Evolutionary conservation across 495 filamentous ascomycete genomes (phyloP).

Genomic region (Parathielavia appendiculata): DNA sequence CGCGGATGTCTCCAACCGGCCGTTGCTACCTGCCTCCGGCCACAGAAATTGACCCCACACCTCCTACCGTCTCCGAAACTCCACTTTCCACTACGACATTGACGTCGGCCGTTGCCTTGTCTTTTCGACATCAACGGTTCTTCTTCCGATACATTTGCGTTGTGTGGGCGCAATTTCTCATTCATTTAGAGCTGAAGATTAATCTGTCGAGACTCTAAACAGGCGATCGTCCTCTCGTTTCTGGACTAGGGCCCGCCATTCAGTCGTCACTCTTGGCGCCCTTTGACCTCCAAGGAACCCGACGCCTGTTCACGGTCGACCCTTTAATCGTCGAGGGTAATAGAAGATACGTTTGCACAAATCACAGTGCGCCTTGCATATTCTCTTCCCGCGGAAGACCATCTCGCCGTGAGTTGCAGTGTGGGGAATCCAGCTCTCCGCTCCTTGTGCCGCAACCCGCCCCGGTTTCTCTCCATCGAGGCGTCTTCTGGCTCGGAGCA

Average conservation of each 20-base stretch:
- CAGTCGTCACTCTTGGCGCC: conserved; percentile 24
- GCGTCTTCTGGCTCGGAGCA: background rate
- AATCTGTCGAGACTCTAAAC: conserved; percentile 30
- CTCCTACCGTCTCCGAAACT: conserved; percentile 25
- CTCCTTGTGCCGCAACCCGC: conserved; percentile 10
- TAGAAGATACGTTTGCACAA: conserved; percentile 37
- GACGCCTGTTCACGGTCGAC: conserved; percentile 35
- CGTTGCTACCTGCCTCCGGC: conserved; percentile 38
- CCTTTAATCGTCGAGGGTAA: conserved; percentile 32
- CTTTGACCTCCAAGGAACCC: conserved; percentile 27
- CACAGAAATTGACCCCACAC: conserved; percentile 35
- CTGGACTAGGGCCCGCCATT: conserved; percentile 30
- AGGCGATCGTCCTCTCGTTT: conserved; percentile 30
- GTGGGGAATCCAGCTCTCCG: conserved; percentile 13
- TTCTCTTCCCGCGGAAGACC: conserved; percentile 24
- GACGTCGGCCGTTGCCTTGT: conserved; percentile 32
- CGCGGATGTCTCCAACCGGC: conserved; percentile 47
- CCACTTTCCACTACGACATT: conserved; percentile 28
- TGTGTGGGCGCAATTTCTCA: conserved; percentile 38
- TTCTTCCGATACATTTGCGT: conserved; percentile 24
- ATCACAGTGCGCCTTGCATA: conserved; percentile 30
- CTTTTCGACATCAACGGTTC: conserved; percentile 20
- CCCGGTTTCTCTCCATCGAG: conserved; percentile 15
- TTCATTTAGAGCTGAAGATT: conserved; percentile 37
- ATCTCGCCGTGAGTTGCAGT: conserved; percentile 29